phyloP scores from a whole-genome alignment of 139 green algal species.

The Chlamydomonas incerta region DNA sequence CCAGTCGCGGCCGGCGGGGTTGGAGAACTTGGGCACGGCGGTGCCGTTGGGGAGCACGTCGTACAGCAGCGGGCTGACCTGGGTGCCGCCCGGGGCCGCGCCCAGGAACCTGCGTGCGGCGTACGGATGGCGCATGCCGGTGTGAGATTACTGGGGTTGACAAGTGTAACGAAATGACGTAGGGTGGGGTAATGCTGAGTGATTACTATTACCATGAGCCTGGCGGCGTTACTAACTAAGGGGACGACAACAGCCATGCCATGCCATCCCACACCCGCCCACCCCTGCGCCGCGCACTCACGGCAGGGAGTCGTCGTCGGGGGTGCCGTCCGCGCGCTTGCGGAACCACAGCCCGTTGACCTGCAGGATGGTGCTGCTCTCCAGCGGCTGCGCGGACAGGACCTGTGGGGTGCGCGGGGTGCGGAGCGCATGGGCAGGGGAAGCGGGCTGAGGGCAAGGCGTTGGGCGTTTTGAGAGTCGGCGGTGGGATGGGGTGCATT shows the following conservation, averaged over 20 bases:
- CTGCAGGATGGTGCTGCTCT: constrained; percentile 22
- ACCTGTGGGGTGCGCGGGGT: no score
- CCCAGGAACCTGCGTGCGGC: not conserved
- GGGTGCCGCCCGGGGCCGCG: not conserved
- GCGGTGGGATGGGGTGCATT: no score
- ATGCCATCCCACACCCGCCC: no score
- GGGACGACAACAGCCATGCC: not conserved
- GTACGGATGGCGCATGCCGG: no score
- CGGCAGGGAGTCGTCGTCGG: constrained; percentile 18
- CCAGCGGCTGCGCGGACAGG: not conserved
- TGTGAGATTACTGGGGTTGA: no score
- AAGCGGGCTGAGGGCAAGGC: no score
- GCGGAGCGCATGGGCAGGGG: no score
- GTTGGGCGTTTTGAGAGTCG: no score
- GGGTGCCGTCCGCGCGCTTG: not conserved
- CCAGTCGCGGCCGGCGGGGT: constrained; percentile 21
- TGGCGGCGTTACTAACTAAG: no score
- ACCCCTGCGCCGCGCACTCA: not conserved
- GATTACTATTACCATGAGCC: not conserved
- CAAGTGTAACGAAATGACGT: no score
- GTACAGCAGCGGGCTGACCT: not conserved
- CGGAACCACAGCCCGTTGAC: constrained; percentile 21
- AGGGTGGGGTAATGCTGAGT: not conserved
- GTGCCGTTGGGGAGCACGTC: not conserved
- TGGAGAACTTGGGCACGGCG: not conserved